Evolutionary conservation across 1,139 yeast genomes (phyloP), one percentile per base, ranked within the genome.

Genomic region (Scheffersomyces quercinus): DNA sequence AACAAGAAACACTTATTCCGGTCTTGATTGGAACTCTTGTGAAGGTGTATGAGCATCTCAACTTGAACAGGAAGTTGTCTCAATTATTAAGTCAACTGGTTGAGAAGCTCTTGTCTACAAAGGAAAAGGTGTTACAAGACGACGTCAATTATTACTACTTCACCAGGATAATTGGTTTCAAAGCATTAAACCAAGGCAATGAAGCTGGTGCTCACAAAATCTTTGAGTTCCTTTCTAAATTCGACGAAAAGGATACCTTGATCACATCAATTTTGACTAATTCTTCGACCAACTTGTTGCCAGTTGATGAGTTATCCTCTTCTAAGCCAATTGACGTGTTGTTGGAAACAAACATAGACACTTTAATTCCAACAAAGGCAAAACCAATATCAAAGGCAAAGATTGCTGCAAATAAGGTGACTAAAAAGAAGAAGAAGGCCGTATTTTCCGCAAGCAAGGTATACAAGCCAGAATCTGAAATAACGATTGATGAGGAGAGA

Each of bases 401-500:
- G 43, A 24, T 31, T 14, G 2, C 35, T 31, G 38, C 38, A 16
- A 38, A 33, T 24, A 63, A 59, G 51, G 55, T 64, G 15, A 49
- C 51, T 28, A 65, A 65, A 51, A 67, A 59, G 52, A 41, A 51
- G 14, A 58, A 55, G 30, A 56, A 55, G 39, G 64, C 77, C 6
- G 67, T 62, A 47, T 73, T 74, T 49, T 70, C 77, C 35, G 50
- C 68, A 28, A 55, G 57, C 53, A 78, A 73, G 54, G 59, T 64
- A 1, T 36, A 68, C 37, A 65, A 67, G 45, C 65, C 70, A 5
- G 62, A 56, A 28, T 60, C 58, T 7, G 67, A 69, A 37, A 56
- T 68, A 29, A 52, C 43, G 13, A 56, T 73, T 41, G 79, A 75
- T 49, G 58, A 58, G 29, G 97, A 91, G 63, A 82, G 97, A 68